Evolutionary conservation across 257 asterid genomes (phyloP).

Genomic region (Penstemon davidsonii): DNA sequence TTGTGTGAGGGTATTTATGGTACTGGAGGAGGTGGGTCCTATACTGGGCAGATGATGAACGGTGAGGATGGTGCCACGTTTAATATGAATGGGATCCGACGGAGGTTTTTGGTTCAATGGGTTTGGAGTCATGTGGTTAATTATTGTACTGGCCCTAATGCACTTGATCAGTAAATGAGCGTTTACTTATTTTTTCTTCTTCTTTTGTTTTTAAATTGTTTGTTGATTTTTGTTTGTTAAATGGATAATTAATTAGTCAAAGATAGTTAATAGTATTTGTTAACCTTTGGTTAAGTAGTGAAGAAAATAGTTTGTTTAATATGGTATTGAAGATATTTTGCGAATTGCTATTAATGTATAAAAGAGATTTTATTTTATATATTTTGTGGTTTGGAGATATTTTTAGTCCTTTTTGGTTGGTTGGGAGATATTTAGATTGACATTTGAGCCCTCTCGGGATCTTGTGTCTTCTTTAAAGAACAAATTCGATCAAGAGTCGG

Average conservation of each 20-base stretch:
- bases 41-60: constrained; percentile 79
- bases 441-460: neutral
- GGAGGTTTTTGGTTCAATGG: constrained; percentile 92
- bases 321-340: too few species aligned
- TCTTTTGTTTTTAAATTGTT: neutral
- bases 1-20: constrained; percentile 93
- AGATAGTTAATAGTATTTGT: neutral
- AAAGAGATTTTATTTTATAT: too few species aligned
- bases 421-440: neutral
- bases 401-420: neutral
- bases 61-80: constrained; percentile 78
- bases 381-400: too few species aligned
- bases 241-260: constrained; percentile 5
- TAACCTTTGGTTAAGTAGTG: too few species aligned
- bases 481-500: neutral
- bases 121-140: constrained; percentile 69
- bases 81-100: constrained; percentile 78
- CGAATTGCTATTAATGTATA: too few species aligned
- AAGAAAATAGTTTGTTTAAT: too few species aligned
- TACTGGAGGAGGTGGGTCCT: constrained; percentile 84
- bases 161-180: constrained; percentile 63
- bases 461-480: constrained; percentile 6
- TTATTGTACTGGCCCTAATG: constrained; percentile 95
- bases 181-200: neutral
- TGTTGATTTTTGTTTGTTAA: constrained; percentile 3